These are phyloP conservation scores for Abelmoschus esculentus DNA, from an alignment of 345 rosid species.

Conservation along the genomic window DNA sequence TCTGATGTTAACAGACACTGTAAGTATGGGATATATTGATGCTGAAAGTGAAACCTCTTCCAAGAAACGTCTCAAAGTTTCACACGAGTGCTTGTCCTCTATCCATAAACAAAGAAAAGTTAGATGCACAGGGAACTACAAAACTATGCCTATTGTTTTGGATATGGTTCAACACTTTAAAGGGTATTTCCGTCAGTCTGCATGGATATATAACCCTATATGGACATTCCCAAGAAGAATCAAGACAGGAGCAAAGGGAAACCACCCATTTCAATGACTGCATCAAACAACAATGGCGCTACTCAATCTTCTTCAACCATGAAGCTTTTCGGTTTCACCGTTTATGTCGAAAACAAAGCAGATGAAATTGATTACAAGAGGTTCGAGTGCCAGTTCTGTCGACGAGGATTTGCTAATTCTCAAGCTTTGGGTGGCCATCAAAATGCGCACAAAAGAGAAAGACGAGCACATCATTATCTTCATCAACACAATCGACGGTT, in stretches of 20 bases:
- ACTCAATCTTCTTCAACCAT: neutral
- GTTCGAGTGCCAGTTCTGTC: constrained; percentile 5
- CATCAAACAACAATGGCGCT: neutral
- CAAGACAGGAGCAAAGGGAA: neutral
- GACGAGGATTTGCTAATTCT: constrained; percentile 1
- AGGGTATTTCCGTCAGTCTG: constrained; percentile 11
- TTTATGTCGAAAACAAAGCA: neutral
- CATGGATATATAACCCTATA: neutral
- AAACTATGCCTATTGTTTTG: neutral
- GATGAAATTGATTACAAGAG: neutral
- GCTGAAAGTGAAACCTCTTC: neutral
- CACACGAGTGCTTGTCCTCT: constrained; percentile 11
- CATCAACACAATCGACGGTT: constrained; percentile 1
- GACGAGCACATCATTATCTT: neutral
- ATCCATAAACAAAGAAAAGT: neutral
- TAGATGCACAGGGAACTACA: neutral
- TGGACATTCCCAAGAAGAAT: neutral
- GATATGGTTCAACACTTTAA: neutral
- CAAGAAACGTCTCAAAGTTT: neutral
- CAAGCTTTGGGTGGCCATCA: constrained; percentile 13
- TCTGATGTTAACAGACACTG: neutral
- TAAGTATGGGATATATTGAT: neutral
- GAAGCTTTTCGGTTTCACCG: neutral
- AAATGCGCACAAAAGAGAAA: constrained; percentile 5
- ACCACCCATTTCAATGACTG: neutral